These are phyloP conservation scores for Coemansia sp. DNA, from an alignment of 192 early-diverging fungal genomes.

Conservation along the genomic window DNA sequence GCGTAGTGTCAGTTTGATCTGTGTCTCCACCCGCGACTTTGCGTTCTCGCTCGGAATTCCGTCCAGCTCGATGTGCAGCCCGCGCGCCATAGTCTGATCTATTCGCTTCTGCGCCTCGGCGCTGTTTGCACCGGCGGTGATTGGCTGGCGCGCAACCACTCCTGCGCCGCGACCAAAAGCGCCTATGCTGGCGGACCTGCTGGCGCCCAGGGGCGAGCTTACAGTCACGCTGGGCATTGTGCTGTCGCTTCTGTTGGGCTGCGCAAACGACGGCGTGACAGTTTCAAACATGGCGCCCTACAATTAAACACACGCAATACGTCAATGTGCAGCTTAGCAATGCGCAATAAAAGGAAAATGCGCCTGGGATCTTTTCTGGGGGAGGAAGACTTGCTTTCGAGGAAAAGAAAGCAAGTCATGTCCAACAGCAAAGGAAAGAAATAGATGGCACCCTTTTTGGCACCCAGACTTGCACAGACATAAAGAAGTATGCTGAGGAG, in stretches of 20 bases:
- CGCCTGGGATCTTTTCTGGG: not conserved
- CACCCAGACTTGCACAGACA: not conserved
- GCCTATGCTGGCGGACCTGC: not conserved
- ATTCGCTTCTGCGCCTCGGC: slow-evolving; percentile 34
- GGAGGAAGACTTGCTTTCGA: not conserved
- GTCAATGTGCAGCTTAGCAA: not conserved
- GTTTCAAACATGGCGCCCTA: slow-evolving; percentile 34
- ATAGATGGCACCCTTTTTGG: not conserved
- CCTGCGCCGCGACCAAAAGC: not conserved
- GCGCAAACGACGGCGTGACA: slow-evolving; percentile 11
- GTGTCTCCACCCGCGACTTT: slow-evolving; percentile 92
- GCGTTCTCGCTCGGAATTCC: slow-evolving; percentile 57
- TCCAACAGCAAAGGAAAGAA: not conserved
- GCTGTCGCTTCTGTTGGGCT: not conserved
- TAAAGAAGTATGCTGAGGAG: not conserved
- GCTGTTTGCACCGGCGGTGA: slow-evolving; percentile 12
- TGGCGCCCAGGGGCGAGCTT: not conserved
- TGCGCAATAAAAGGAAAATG: not conserved
- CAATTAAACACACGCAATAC: not conserved
- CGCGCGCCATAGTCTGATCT: slow-evolving; percentile 37
- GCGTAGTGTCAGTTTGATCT: slow-evolving; percentile 88
- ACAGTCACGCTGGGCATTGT: not conserved
- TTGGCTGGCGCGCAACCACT: slow-evolving; percentile 17
- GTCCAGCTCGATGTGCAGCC: slow-evolving; percentile 41
- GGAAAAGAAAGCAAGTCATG: not conserved